phyloP scores from a whole-genome alignment of 768 basidiomycete species.

The Mycena olivaceomarginata region DNA sequence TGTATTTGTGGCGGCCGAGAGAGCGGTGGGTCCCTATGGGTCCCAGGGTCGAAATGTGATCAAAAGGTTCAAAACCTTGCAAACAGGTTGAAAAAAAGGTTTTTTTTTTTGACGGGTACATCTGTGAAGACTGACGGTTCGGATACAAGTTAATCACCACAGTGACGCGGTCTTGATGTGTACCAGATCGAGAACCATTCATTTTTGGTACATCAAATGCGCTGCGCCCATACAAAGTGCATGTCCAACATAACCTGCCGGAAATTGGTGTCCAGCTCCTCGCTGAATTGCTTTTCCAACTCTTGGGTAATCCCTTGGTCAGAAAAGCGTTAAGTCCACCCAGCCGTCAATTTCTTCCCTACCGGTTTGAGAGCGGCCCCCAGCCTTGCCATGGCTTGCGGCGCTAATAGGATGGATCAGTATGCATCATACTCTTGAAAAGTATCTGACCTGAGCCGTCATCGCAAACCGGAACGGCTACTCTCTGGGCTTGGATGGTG shows the following conservation, averaged over 20 bases:
- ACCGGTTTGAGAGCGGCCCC: not conserved
- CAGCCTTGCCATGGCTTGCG: not conserved
- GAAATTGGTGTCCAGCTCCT: constrained; percentile 3
- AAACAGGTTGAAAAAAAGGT: no score
- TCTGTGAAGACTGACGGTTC: no score
- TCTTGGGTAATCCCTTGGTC: constrained; percentile 20
- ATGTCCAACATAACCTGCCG: not conserved
- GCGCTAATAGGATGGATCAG: not conserved
- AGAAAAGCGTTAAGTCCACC: constrained; percentile 16
- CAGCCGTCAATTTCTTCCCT: not conserved
- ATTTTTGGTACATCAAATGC: not conserved
- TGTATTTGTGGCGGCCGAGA: no score
- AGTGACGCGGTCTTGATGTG: no score
- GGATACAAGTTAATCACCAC: no score
- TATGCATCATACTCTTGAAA: not conserved
- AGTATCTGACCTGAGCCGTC: constrained; percentile 2
- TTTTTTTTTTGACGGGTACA: no score
- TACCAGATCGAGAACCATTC: no score
- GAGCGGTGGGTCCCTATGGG: no score
- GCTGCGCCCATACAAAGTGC: constrained; percentile 20
- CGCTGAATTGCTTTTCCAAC: not conserved
- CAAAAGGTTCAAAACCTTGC: no score
- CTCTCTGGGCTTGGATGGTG: not conserved
- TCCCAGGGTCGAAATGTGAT: no score
- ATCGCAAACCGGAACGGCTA: constrained; percentile 10